A percentile compares a stretch with the other conserved stretches of the same genome.
These are phyloP conservation scores for Hanseniaspora thailandica DNA, from an alignment of 805 yeast species.

Conservation along the genomic window DNA sequence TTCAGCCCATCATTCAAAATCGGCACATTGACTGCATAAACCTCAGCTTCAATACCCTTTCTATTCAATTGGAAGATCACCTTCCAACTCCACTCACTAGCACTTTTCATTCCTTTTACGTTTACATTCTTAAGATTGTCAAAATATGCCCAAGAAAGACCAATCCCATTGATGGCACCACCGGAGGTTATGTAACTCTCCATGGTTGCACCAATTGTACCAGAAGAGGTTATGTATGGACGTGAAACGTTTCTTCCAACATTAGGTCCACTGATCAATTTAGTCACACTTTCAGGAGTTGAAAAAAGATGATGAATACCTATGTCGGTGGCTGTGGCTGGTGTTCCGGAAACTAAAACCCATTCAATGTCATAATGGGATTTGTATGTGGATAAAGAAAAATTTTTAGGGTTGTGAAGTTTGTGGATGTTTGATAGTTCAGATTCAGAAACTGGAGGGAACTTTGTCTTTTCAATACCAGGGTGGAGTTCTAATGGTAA, in stretches of 20 bases:
- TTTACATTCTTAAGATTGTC: slow-evolving; percentile 38
- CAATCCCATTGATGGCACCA: slow-evolving; percentile 55
- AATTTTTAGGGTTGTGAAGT: neutral
- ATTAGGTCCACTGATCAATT: slow-evolving; percentile 85
- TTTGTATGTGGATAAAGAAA: slow-evolving; percentile 16
- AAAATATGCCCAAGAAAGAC: slow-evolving; percentile 75
- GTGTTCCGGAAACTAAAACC: slow-evolving; percentile 83
- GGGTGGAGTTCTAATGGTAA: slow-evolving; percentile 27
- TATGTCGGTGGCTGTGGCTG: slow-evolving; percentile 88
- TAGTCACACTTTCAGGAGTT: neutral
- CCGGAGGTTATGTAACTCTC: slow-evolving; percentile 57
- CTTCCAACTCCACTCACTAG: slow-evolving; percentile 55
- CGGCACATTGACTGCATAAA: slow-evolving; percentile 80
- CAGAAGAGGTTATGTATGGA: slow-evolving; percentile 77
- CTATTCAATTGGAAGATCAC: slow-evolving; percentile 49
- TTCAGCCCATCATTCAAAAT: slow-evolving; percentile 40
- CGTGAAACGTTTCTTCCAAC: slow-evolving; percentile 89
- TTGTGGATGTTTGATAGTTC: neutral
- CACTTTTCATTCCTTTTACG: slow-evolving; percentile 42
- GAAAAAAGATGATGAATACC: slow-evolving; percentile 59
- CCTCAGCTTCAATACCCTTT: slow-evolving; percentile 36
- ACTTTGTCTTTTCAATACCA: slow-evolving; percentile 6
- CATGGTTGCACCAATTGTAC: slow-evolving; percentile 95
- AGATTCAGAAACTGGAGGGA: neutral
- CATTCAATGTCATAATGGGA: slow-evolving; percentile 51